Evolutionary conservation across 2,329 filamentous ascomycete genomes (phyloP).

Genomic region (Neonectria neomacrospora): DNA sequence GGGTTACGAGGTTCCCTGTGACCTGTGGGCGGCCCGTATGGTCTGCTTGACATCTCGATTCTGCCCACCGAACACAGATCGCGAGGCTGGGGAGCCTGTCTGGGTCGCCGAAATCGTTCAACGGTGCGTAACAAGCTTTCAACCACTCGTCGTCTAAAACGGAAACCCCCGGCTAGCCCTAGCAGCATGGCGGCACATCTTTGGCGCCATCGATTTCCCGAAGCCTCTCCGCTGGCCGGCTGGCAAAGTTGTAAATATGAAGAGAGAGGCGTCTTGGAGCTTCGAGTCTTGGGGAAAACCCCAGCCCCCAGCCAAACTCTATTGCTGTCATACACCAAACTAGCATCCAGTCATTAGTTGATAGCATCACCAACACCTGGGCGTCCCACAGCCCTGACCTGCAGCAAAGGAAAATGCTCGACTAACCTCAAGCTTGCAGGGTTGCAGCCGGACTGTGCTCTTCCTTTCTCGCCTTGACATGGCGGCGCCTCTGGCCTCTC

Average conservation of each 20-base stretch:
- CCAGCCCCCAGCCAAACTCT: constrained; percentile 12
- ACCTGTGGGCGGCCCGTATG: not conserved
- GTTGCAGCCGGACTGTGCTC: not conserved
- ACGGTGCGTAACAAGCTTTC: constrained; percentile 24
- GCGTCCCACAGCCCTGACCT: not conserved
- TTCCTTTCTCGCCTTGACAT: not conserved
- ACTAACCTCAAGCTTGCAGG: constrained; percentile 1
- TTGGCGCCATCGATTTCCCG: constrained; percentile 6
- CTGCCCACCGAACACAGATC: constrained; percentile 1
- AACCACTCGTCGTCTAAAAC: constrained; percentile 6
- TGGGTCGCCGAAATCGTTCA: not conserved
- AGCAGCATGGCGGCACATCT: constrained; percentile 11
- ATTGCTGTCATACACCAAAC: not conserved
- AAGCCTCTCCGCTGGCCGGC: constrained; percentile 2
- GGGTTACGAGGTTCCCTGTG: constrained; percentile 1
- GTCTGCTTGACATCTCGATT: constrained; percentile 13
- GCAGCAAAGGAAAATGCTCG: constrained; percentile 1
- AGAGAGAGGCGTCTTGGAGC: not conserved
- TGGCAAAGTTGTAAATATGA: not conserved
- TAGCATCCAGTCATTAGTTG: not conserved
- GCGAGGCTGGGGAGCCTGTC: constrained; percentile 9
- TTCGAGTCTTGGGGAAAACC: not conserved
- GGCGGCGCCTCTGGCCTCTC: not conserved
- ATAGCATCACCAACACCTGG: not conserved
- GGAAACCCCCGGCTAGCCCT: constrained; percentile 4